Conservation (phyloP, 2,329 filamentous ascomycete species). For the Pseudopyricularia cyperi region DNA sequence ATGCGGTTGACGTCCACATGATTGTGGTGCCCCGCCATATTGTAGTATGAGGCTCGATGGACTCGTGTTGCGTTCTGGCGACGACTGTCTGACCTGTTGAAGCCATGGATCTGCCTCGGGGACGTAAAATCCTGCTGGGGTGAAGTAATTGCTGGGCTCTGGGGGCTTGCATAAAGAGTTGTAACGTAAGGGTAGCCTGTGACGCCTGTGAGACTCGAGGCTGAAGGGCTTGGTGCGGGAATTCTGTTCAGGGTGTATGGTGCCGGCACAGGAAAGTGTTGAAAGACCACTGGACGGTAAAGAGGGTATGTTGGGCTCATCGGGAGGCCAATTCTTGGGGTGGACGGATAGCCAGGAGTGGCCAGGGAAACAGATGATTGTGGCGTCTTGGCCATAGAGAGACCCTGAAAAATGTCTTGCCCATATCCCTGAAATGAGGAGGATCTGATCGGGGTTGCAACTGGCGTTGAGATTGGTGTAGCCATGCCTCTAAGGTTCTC, state of each 20-base stretch:
- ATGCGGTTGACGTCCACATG: conserved; percentile 50
- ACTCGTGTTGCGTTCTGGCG: conserved; percentile 36
- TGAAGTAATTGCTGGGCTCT: conserved; percentile 3
- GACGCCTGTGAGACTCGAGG: background rate
- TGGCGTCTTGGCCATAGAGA: conserved; percentile 4
- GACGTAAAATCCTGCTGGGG: conserved; percentile 25
- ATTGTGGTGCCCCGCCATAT: conserved; percentile 41
- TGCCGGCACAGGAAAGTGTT: background rate
- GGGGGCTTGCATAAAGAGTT: background rate
- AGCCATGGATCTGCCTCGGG: conserved; percentile 21
- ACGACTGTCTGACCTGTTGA: conserved; percentile 24
- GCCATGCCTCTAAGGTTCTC: conserved; percentile 6
- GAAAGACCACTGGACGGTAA: conserved; percentile 1
- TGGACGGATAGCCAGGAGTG: conserved; percentile 11
- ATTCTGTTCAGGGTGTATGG: conserved; percentile 1
- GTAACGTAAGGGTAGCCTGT: background rate
- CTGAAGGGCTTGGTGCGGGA: background rate
- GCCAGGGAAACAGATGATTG: conserved; percentile 10
- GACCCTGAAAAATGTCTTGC: conserved; percentile 1
- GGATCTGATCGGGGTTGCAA: conserved; percentile 5
- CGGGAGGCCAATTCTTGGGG: conserved; percentile 12
- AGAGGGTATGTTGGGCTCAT: conserved; percentile 4
- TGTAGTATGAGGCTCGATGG: conserved; percentile 31
- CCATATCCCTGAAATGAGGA: background rate
- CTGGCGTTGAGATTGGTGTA: conserved; percentile 10